Evolutionary conservation across 176 grass and related monocot species (phyloP).

Genomic region (Neostapfia colusana): DNA sequence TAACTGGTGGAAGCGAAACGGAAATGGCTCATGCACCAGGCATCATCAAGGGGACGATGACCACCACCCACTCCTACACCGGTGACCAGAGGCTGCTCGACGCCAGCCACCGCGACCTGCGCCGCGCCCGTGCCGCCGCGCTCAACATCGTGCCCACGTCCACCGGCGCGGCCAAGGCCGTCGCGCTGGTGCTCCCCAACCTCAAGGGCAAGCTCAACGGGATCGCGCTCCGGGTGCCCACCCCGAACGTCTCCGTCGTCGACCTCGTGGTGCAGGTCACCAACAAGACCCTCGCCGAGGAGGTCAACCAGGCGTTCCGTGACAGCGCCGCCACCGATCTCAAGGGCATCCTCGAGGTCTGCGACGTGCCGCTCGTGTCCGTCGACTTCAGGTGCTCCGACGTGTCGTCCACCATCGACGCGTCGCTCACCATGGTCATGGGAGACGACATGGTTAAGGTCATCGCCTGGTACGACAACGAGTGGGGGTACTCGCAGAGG

Average conservation of each 20-base stretch:
- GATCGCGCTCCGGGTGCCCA: constrained; percentile 81
- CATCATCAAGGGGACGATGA: constrained; percentile 93
- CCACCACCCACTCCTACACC: constrained; percentile 86
- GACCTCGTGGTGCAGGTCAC: constrained; percentile 81
- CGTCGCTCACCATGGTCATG: constrained; percentile 73
- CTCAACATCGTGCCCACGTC: constrained; percentile 92
- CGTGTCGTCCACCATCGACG: constrained; percentile 60
- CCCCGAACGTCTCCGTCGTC: constrained; percentile 79
- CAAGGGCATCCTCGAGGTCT: constrained; percentile 66
- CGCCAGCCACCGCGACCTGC: constrained; percentile 80
- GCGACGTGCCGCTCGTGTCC: constrained; percentile 76
- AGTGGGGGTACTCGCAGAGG: constrained; percentile 78
- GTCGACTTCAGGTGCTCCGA: constrained; percentile 81
- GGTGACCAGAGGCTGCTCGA: constrained; percentile 83
- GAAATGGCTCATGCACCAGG: constrained; percentile 22
- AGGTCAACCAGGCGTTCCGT: constrained; percentile 78
- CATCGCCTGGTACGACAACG: constrained; percentile 90
- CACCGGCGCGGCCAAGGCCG: constrained; percentile 83
- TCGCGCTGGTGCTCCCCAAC: constrained; percentile 75
- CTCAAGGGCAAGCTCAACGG: constrained; percentile 94
- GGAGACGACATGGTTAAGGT: constrained; percentile 78
- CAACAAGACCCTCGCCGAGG: constrained; percentile 79
- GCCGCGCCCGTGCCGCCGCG: constrained; percentile 73
- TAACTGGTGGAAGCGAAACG: no score
- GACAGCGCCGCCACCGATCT: constrained; percentile 59